phyloP scores from a whole-genome alignment of 129 eudicot species.

The Dittrichia graveolens region DNA sequence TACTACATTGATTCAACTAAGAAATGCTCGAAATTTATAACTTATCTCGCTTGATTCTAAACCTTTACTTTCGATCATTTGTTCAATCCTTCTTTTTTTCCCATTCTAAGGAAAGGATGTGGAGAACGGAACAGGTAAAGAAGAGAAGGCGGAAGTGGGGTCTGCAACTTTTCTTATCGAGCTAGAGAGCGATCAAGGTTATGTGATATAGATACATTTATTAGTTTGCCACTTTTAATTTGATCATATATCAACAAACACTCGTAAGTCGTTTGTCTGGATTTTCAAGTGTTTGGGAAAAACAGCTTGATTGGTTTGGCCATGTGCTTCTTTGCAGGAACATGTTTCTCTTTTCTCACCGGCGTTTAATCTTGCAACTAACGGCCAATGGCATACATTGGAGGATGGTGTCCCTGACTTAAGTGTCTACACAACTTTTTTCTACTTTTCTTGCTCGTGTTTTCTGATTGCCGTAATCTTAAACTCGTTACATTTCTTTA shows the following conservation, averaged over 20 bases:
- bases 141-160: constrained; percentile 65
- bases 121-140: constrained; percentile 45
- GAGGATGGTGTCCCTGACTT: constrained; percentile 69
- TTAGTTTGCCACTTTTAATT: neutral
- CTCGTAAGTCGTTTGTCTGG: neutral
- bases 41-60: neutral
- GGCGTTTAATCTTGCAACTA: constrained; percentile 86
- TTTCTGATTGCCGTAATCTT: constrained; percentile 67
- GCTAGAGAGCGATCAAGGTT: constrained; percentile 81
- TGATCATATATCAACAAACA: no score
- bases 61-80: neutral
- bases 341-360: constrained; percentile 85
- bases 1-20: constrained; percentile 31
- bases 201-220: constrained; percentile 4
- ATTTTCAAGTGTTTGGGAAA: constrained; percentile 71
- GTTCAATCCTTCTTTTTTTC: neutral
- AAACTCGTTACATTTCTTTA: constrained; percentile 66
- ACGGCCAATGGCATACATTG: constrained; percentile 80
- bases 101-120: constrained; percentile 35
- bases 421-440: constrained; percentile 80
- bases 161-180: constrained; percentile 64
- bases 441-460: constrained; percentile 85
- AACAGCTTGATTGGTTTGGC: constrained; percentile 60
- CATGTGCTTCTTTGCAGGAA: constrained; percentile 74
- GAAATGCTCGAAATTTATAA: constrained; percentile 14